A percentile compares a stretch with the other conserved stretches of the same genome.
Conservation (phyloP, 1,139 yeast species). For the Geotrichum candidum region DNA sequence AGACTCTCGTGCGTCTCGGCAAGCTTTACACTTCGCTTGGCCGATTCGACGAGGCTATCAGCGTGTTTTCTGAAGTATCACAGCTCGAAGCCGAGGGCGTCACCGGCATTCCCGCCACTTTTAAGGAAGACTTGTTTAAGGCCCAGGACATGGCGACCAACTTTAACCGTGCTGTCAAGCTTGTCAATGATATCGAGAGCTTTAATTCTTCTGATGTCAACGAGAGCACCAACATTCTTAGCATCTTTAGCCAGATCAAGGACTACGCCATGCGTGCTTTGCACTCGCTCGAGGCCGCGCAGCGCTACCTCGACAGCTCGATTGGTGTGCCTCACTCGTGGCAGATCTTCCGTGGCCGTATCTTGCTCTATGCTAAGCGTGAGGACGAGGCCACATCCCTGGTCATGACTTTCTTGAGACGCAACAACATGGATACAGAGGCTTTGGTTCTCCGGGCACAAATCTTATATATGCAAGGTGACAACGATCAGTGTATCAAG, state of each 20-base stretch:
- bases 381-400: conserved; percentile 36
- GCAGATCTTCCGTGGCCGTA: conserved; percentile 34
- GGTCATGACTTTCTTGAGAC: conserved; percentile 35
- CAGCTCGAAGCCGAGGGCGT: conserved; percentile 12
- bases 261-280: conserved; percentile 29
- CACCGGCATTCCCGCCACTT: conserved; percentile 25
- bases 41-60: conserved; percentile 33
- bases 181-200: conserved; percentile 23
- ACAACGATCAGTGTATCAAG: conserved; percentile 34
- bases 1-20: conserved; percentile 36
- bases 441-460: conserved; percentile 38
- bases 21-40: conserved; percentile 36
- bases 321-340: conserved; percentile 35
- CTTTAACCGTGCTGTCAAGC: conserved; percentile 31
- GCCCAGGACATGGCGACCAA: conserved; percentile 37
- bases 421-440: conserved; percentile 35
- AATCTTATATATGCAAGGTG: conserved; percentile 38
- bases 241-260: conserved; percentile 12
- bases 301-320: conserved; percentile 34
- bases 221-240: conserved; percentile 8
- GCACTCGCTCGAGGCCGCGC: conserved; percentile 37
- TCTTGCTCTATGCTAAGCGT: conserved; percentile 31
- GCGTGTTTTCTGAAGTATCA: conserved; percentile 22
- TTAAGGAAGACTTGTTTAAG: conserved; percentile 29
- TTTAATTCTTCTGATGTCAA: conserved; percentile 4